Evolutionary conservation across 164 flowering plant species (phyloP), one percentile per base, ranked within the genome.

Genomic region (Vitis amurensis): DNA sequence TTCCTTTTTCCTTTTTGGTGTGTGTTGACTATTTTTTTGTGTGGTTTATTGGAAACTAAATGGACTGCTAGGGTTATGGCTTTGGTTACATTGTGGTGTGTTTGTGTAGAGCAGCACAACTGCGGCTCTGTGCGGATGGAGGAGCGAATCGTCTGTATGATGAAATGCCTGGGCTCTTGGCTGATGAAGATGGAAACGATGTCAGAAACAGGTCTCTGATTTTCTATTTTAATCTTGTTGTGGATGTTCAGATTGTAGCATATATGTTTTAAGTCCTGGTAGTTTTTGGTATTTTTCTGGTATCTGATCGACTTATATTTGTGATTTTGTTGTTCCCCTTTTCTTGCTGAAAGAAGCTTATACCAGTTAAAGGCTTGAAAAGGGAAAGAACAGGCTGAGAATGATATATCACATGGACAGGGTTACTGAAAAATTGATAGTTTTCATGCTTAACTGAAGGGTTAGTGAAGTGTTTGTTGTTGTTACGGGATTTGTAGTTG

Each of bases 41-140:
- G 44, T 37, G 44, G 44, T 37, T 4, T 37, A 37, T 37, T 37
- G 44, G 44, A 37, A 37, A 37, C 44, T 37, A 37, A 37, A 6
- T 6, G 44, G 44, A 4, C 44, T 37, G 44, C 44, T 37, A 37
- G 44, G 44, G 44, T 37, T 17, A 17, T 17, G 17, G 17, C 17
- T 17, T 17, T 17, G 17, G 17, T 17, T 19, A 19, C 19, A 19
- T 19, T 19, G 1, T 16, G 27, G 13, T 19, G 68, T 71, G 68
- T 79, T 61, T 69, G 37, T 86, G 82, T 86, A 81, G 92, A 81
- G 78, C 97, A 91, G 99, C 97, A 71, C 75, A 69, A 44, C 60
- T 93, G n/a, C 89, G 88, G 44, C 48, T 93, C 4, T 95, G 98
- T 44, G 98, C 99, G 1, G 98, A 95, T 78, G 98, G 99, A 56